Evolutionary conservation across 2,329 filamentous ascomycete species (phyloP).

Genomic region (Fusarium agapanthi): DNA sequence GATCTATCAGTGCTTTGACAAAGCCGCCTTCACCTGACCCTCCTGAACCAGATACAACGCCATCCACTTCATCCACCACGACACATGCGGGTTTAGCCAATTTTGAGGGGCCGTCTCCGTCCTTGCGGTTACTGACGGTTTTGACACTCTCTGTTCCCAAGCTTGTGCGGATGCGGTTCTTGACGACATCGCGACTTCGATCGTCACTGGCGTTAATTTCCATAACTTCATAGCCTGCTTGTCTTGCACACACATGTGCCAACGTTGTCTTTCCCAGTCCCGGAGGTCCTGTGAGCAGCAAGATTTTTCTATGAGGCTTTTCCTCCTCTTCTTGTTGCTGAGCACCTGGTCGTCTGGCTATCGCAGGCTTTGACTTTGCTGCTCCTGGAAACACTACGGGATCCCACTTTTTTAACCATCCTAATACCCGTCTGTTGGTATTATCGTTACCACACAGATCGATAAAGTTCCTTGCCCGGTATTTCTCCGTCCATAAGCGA

Average conservation of each 20-base stretch:
- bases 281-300: constrained; percentile 90
- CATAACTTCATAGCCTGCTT: constrained; percentile 95
- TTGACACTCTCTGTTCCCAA: constrained; percentile 95
- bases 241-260: constrained; percentile 92
- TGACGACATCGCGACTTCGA: constrained; percentile 87
- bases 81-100: constrained; percentile 89
- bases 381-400: constrained; percentile 87
- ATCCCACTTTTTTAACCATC: constrained; percentile 97
- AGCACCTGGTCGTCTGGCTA: constrained; percentile 52
- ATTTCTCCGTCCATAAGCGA: constrained; percentile 95
- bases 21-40: constrained; percentile 89
- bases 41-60: constrained; percentile 83
- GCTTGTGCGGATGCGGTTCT: constrained; percentile 88
- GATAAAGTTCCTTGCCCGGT: constrained; percentile 88
- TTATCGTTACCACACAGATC: constrained; percentile 94
- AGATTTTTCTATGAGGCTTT: constrained; percentile 83
- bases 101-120: constrained; percentile 68
- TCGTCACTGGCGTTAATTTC: constrained; percentile 99
- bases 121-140: constrained; percentile 68
- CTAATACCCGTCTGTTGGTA: constrained; percentile 87
- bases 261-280: constrained; percentile 96
- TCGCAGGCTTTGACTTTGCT: constrained; percentile 64
- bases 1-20: constrained; percentile 91
- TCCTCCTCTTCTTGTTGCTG: constrained; percentile 68
- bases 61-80: constrained; percentile 95